Evolutionary conservation across 2,329 filamentous ascomycete genomes (phyloP).

Genomic region (Dothideomycetes sp.): DNA sequence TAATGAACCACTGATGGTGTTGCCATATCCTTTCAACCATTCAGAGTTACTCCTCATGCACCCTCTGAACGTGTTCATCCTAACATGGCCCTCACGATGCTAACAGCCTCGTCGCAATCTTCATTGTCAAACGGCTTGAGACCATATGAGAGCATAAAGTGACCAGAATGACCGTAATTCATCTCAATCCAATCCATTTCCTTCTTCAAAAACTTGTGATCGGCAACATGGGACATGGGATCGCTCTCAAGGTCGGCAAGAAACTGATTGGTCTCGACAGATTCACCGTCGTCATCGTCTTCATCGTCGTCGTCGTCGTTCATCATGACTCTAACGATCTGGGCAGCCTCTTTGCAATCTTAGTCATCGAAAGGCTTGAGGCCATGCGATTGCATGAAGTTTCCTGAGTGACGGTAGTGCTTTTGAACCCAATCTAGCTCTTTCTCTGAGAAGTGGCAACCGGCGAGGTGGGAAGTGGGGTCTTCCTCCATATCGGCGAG

Average conservation of each 20-base stretch:
- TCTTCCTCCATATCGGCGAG: constrained; percentile 14
- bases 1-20: too few relatives aligned
- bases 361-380: constrained; percentile 15
- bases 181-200: constrained; percentile 18
- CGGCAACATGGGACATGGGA: constrained; percentile 18
- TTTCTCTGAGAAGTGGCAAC: constrained; percentile 15
- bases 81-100: background rate
- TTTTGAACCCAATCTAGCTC: constrained; percentile 18
- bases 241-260: constrained; percentile 14
- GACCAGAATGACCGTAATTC: constrained; percentile 15
- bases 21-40: too few relatives aligned
- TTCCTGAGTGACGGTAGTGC: constrained; percentile 15
- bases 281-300: constrained; percentile 15
- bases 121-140: constrained; percentile 16
- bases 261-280: constrained; percentile 6
- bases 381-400: constrained; percentile 13
- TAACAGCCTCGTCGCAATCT: constrained; percentile 15
- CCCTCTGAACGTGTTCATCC: too few relatives aligned
- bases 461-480: constrained; percentile 17
- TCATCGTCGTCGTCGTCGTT: constrained; percentile 46
- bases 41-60: too few relatives aligned
- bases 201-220: constrained; percentile 15
- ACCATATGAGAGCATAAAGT: constrained; percentile 13
- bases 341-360: too few relatives aligned
- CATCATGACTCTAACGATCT: too few relatives aligned